Evolutionary conservation across 2,329 filamentous ascomycete genomes (phyloP), one percentile per base, ranked within the genome.

Genomic region (Fusarium penzigii): DNA sequence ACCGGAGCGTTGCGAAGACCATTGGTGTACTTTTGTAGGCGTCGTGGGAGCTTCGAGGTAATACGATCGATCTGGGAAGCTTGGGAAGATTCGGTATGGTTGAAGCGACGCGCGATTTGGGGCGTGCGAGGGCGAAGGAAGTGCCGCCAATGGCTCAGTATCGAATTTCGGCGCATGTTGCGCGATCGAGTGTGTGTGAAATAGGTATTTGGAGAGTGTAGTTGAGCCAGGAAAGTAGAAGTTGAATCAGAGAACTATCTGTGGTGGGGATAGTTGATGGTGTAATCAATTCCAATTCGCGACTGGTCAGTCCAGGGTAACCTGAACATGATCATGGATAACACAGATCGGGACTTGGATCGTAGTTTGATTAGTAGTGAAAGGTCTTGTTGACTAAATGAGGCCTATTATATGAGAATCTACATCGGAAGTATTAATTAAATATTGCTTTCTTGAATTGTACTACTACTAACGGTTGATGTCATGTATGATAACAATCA

Each of bases 1-100:
- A 92, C 72, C 0, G 94, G 94, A 1, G 92, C 92, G 49, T 82
- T 79, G 51, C 86, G 83, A 3, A 99, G 82, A 1, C 85, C 84
- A 1, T 76, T 72, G 1, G 89, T 86, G 74, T 92, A 90, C 47
- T 77, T 79, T 51, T 83, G 88, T 12, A 95, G 78, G 55, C 85
- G 86, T 5, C 67, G 74, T 3, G 90, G 91, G 8, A 89, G 79
- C 55, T 78, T 78, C 32, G 72, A 55, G 17, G 82, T 75, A 65
- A 84, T 70, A 39, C 72, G 73, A 50, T 77, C 71, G 51, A 77
- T 68, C 17, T 75, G 75, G 20, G 72, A 67, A 3, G 68, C 53
- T 52, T 66, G 59, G n/a, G 68, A 62, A n/a, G 69, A 67, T 47
- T 66, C 49, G 41, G 57, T 38, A 34, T 62, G 67, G 43, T 50